phyloP scores from a whole-genome alignment of 176 grass and related monocot genomes.

The Musa itinerans region DNA sequence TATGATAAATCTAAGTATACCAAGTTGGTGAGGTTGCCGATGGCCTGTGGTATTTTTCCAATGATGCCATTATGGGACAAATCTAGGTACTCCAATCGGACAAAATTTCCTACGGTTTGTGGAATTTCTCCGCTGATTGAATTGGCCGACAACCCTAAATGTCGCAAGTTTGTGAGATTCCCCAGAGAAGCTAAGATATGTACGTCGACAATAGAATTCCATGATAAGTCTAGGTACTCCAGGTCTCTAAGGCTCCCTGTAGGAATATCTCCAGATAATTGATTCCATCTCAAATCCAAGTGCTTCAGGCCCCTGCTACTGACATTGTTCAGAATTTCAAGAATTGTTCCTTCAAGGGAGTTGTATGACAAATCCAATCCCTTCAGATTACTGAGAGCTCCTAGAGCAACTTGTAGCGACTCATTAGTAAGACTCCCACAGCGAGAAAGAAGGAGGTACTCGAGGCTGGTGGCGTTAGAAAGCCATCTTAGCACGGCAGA shows the following conservation, averaged over 20 bases:
- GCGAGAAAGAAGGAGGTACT: neutral
- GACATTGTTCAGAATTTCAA: neutral
- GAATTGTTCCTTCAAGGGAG: neutral
- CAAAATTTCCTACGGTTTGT: too few relatives aligned
- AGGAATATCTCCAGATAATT: too few relatives aligned
- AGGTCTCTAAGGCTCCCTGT: neutral
- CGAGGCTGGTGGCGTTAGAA: slow-evolving; percentile 24
- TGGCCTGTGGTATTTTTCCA: slow-evolving; percentile 18
- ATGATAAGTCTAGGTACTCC: neutral
- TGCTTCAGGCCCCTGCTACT: neutral
- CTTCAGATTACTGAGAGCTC: slow-evolving; percentile 20
- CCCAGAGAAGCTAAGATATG: too few relatives aligned
- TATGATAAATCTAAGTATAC: neutral
- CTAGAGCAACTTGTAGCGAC: slow-evolving; percentile 12
- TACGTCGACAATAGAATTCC: too few relatives aligned
- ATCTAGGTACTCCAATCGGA: neutral
- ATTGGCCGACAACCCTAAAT: too few relatives aligned
- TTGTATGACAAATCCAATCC: neutral
- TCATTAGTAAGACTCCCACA: neutral
- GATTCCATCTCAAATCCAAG: neutral
- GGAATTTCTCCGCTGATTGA: too few relatives aligned
- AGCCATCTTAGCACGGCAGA: slow-evolving; percentile 20
- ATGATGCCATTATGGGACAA: neutral
- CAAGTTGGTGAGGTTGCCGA: slow-evolving; percentile 17
- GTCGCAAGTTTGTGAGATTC: too few relatives aligned